Conservation (phyloP, 108 stramenopile species). For the Pseudonitzschia multiseries region DNA sequence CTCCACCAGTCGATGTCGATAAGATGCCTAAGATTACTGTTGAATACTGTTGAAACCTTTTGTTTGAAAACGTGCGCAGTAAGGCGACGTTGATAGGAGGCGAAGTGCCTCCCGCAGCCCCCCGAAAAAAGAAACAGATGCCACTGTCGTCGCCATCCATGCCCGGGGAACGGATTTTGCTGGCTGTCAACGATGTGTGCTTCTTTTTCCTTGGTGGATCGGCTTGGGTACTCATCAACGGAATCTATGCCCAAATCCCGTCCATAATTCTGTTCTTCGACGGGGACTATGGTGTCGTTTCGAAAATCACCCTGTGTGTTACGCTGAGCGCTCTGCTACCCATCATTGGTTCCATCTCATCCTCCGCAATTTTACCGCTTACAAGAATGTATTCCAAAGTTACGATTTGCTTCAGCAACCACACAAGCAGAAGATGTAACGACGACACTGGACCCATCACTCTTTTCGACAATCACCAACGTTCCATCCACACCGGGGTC, state of each 20-base stretch:
- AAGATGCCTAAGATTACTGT: too few species aligned
- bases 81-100: too few species aligned
- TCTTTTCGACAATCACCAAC: neutral
- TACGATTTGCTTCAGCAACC: neutral
- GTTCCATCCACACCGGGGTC: neutral
- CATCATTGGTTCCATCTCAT: neutral
- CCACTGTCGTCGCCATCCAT: too few species aligned
- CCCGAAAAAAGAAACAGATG: too few species aligned
- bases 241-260: constrained; percentile 11
- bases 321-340: neutral
- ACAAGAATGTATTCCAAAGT: neutral
- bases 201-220: constrained; percentile 13
- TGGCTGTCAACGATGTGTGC: neutral
- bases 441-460: neutral
- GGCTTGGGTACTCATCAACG: constrained; percentile 14
- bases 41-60: too few species aligned
- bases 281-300: constrained; percentile 11
- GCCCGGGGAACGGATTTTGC: neutral
- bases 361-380: neutral
- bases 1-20: too few species aligned
- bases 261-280: constrained; percentile 6
- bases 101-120: too few species aligned
- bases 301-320: constrained; percentile 7
- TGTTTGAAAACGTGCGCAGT: too few species aligned
- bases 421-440: neutral